Base-by-base conservation (phyloP, 352 stramenopile species). In the Peronospora destructor region DNA sequence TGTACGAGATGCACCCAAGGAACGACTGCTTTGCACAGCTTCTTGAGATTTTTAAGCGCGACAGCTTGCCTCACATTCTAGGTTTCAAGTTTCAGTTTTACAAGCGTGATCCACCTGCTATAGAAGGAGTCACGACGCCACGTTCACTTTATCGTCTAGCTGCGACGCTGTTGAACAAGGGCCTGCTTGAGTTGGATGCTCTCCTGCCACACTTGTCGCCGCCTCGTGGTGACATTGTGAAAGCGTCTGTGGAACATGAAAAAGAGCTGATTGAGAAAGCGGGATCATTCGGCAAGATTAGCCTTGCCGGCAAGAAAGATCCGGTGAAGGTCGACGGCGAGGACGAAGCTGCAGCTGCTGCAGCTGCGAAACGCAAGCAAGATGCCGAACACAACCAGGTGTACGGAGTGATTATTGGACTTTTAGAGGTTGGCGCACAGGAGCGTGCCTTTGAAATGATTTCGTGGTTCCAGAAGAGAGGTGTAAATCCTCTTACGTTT, bases 31-130 rank as follows among this genome's bases (percentile, higher is more conserved):
- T 91, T 50, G 65, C 73, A 0, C 68, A 84, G 10, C 53, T 95
- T 29, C 53, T 96, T 2, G 54, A 52, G 0, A 57, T 70, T 17
- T 95, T 95, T 58, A 90, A 88, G 45, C 65, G 64, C 3, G 76
- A 84, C 25, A 84, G 68, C 43, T 66, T 97, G 25, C 82, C 84
- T 1, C 88, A 97, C 49, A 71, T 97, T 9, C 55, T 97, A 12
- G 91, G 91, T 12, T 97, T 97, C 63, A 97, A 97, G 66, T 96
- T 96, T 46, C 71, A 87, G 49, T 94, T 88, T 32, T 97, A 97
- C 76, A 84, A 85, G 48, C 61, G 61, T 14, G 50, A 68, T 8
- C 58, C 53, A 13, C 44, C 64, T 25, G 53, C 48, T 38, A 39
- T 55, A 2, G 68, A 80, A 25, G 63, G 55, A 6, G 26, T 73